Conservation (phyloP, 2,329 filamentous ascomycete genomes). For the Coniochaeta ligniaria region DNA sequence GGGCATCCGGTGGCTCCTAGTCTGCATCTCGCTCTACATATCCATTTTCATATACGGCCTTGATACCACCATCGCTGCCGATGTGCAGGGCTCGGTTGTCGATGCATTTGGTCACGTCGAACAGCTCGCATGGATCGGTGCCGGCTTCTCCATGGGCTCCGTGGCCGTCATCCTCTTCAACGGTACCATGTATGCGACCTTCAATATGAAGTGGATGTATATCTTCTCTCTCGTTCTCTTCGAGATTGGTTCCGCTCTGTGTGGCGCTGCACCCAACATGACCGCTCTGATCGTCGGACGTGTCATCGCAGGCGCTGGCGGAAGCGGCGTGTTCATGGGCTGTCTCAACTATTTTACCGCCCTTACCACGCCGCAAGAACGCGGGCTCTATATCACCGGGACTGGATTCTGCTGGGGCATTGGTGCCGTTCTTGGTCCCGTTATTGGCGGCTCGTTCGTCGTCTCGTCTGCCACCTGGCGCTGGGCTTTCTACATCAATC, state of each 20-base stretch:
- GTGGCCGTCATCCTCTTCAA: slow-evolving; percentile 11
- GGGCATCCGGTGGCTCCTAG: slow-evolving; percentile 13
- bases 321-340: slow-evolving; percentile 21
- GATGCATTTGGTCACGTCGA: slow-evolving; percentile 26
- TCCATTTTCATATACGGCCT: slow-evolving; percentile 23
- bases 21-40: slow-evolving; percentile 16
- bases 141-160: slow-evolving; percentile 26
- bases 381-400: slow-evolving; percentile 21
- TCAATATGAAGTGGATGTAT: slow-evolving; percentile 11
- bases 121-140: slow-evolving; percentile 31
- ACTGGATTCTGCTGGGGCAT: slow-evolving; percentile 25
- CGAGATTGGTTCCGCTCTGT: slow-evolving; percentile 21
- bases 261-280: slow-evolving; percentile 15
- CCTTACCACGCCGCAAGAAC: slow-evolving; percentile 21
- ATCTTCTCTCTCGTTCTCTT: slow-evolving; percentile 20
- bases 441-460: slow-evolving; percentile 25
- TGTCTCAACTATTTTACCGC: slow-evolving; percentile 19
- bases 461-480: slow-evolving; percentile 24
- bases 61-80: slow-evolving; percentile 36
- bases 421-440: slow-evolving; percentile 30
- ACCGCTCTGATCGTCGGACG: slow-evolving; percentile 21
- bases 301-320: slow-evolving; percentile 21
- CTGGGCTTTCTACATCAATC: slow-evolving; percentile 43
- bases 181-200: slow-evolving; percentile 4
- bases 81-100: slow-evolving; percentile 32